phyloP scores from a whole-genome alignment of 306 rosid species.

The Gynostemma pentaphyllum region DNA sequence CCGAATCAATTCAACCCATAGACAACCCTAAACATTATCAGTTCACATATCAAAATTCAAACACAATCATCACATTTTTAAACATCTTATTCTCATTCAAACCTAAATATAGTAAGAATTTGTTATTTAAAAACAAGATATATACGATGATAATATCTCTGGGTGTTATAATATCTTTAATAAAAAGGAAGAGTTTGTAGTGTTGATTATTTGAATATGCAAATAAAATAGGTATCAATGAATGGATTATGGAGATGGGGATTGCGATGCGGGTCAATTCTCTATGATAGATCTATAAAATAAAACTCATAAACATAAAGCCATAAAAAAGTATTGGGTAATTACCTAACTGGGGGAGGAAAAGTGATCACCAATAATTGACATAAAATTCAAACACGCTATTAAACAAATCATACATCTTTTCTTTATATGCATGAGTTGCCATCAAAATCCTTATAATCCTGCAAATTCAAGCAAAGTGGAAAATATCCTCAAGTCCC shows the following conservation, averaged over 20 bases:
- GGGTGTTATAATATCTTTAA: no score
- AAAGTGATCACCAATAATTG: background rate
- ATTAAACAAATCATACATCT: background rate
- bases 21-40: no score
- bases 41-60: no score
- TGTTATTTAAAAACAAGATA: no score
- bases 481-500: background rate
- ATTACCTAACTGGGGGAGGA: background rate
- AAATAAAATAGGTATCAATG: no score
- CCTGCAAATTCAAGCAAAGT: background rate
- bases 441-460: constrained; percentile 6
- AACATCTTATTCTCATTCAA: no score
- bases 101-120: no score
- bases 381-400: background rate
- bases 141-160: no score
- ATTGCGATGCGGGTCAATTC: background rate
- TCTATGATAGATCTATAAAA: background rate
- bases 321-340: background rate
- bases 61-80: no score
- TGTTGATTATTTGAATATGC: background rate
- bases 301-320: background rate
- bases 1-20: no score
- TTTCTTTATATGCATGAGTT: background rate
- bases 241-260: no score
- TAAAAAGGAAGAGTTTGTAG: no score